These are phyloP conservation scores for Colletotrichum eleusines DNA, from an alignment of 2,329 filamentous ascomycete genomes.

Conservation along the genomic window DNA sequence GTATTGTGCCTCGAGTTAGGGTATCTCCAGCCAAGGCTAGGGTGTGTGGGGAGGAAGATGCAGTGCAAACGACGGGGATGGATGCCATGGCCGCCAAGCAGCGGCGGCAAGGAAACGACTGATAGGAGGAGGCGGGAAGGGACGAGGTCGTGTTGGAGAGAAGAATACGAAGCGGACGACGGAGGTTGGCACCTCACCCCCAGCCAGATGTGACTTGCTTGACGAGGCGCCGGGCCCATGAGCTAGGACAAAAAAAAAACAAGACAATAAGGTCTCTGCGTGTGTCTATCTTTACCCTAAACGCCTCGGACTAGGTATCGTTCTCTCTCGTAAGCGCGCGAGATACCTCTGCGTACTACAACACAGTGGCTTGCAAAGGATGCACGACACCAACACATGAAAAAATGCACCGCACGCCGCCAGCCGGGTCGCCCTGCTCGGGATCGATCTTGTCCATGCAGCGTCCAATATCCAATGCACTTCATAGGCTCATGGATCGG, in stretches of 20 bases:
- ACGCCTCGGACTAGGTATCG: not conserved
- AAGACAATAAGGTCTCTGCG: not conserved
- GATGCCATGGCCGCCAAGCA: constrained; percentile 19
- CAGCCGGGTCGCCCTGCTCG: not conserved
- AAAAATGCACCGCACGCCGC: not conserved
- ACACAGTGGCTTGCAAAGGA: constrained; percentile 29
- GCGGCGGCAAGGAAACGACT: constrained; percentile 19
- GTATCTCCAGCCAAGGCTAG: constrained; percentile 12
- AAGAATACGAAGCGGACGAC: constrained; percentile 6
- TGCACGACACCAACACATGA: constrained; percentile 7
- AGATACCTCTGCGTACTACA: not conserved
- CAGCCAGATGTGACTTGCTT: not conserved
- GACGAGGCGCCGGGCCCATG: not conserved
- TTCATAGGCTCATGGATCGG: not conserved
- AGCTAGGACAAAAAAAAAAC: constrained; percentile 13
- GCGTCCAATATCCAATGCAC: not conserved
- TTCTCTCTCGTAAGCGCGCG: not conserved
- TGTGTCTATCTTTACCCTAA: not conserved
- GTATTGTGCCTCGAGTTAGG: constrained; percentile 21
- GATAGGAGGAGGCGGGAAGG: constrained; percentile 24
- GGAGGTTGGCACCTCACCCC: constrained; percentile 7
- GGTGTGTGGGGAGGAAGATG: constrained; percentile 21
- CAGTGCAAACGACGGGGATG: constrained; percentile 23
- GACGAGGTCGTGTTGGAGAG: constrained; percentile 14
- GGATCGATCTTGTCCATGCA: not conserved